Evolutionary conservation across 129 eudicot genomes (phyloP).

Genomic region (Centella asiatica): DNA sequence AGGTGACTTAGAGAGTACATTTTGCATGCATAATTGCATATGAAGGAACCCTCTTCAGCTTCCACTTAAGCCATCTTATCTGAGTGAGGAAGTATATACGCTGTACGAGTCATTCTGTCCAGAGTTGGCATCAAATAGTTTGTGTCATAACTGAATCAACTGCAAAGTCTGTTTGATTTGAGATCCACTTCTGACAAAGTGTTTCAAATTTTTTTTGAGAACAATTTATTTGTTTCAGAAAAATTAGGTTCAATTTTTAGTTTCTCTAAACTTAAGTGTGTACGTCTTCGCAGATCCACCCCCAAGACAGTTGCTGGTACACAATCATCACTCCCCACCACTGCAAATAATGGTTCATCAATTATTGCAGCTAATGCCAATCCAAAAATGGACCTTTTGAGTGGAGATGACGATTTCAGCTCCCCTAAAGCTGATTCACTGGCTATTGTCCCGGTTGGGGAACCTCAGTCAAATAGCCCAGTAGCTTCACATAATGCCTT

Average conservation of each 20-base stretch:
- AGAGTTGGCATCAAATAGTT: background rate
- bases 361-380: constrained; percentile 29
- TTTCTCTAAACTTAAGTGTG: background rate
- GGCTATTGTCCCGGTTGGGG: constrained; percentile 72
- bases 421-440: constrained; percentile 49
- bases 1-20: no score
- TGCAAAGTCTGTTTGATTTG: no score
- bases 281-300: constrained; percentile 35
- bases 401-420: constrained; percentile 81
- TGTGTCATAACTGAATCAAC: background rate
- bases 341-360: constrained; percentile 31
- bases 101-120: background rate
- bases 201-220: no score
- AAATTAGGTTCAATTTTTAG: background rate
- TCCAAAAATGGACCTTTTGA: constrained; percentile 71
- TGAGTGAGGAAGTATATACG: no score
- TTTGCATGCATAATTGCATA: no score
- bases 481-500: constrained; percentile 54
- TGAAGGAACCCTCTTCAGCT: no score
- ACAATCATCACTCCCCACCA: constrained; percentile 41
- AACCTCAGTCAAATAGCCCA: constrained; percentile 42
- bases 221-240: background rate
- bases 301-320: constrained; percentile 27
- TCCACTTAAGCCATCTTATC: no score
- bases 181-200: no score